phyloP scores from a whole-genome alignment of 139 green algal genomes.

The Chlamydomonas eustigma region DNA sequence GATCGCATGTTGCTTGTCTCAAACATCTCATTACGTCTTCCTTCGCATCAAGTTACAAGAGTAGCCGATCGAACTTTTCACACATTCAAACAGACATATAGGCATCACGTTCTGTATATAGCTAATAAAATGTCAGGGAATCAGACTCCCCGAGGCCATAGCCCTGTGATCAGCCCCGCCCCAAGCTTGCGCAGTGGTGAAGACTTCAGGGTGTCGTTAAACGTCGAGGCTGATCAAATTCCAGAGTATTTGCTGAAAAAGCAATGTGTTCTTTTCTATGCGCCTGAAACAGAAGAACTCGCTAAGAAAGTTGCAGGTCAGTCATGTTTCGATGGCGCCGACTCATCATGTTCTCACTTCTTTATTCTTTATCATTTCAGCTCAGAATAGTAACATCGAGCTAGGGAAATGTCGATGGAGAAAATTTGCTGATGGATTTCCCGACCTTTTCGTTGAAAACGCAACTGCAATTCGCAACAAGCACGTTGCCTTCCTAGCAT shows the following conservation, averaged over 20 bases:
- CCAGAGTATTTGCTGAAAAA: slow-evolving; percentile 50
- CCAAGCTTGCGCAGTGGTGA: neutral
- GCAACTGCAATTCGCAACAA: slow-evolving; percentile 85
- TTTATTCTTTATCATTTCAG: neutral
- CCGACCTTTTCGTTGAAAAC: slow-evolving; percentile 97
- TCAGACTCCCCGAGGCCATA: too few species aligned
- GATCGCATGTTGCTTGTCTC: too few species aligned
- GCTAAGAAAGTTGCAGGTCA: slow-evolving; percentile 70
- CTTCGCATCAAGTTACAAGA: too few species aligned
- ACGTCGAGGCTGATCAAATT: slow-evolving; percentile 23
- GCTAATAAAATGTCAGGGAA: too few species aligned
- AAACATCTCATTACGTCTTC: too few species aligned
- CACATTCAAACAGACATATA: too few species aligned
- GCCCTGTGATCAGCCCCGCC: too few species aligned
- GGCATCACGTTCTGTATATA: too few species aligned
- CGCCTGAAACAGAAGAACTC: slow-evolving; percentile 70
- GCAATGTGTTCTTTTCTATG: slow-evolving; percentile 90
- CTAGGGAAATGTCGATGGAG: neutral
- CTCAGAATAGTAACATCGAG: neutral
- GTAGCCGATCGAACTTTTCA: too few species aligned
- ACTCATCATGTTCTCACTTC: too few species aligned
- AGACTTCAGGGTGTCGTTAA: slow-evolving; percentile 45
- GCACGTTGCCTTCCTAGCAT: slow-evolving; percentile 96
- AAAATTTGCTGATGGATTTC: slow-evolving; percentile 96
- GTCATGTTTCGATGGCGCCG: slow-evolving; percentile 31